Conservation (phyloP, 2,329 filamentous ascomycete species). For the Periconia sp. region DNA sequence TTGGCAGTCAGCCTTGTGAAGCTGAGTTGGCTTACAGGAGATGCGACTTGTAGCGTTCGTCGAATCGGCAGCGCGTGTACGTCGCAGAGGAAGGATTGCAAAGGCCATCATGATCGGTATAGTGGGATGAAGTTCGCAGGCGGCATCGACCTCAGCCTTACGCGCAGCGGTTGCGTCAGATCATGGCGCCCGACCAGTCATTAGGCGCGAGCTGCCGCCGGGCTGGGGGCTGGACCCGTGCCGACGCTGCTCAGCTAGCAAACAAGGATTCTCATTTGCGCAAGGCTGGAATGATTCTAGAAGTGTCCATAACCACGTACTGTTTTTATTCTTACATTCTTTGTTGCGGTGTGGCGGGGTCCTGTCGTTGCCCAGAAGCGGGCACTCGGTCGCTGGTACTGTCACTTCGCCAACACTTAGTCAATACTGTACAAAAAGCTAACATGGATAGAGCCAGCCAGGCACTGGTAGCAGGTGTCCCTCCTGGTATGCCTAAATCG, state of each 20-base stretch:
- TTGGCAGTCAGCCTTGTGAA: constrained; percentile 12
- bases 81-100: not conserved
- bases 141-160: constrained; percentile 1
- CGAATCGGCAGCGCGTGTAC: not conserved
- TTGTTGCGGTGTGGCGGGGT: too few relatives aligned
- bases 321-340: not conserved
- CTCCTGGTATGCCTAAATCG: not conserved
- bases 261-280: too few relatives aligned
- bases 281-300: too few relatives aligned
- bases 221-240: too few relatives aligned
- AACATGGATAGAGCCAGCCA: not conserved
- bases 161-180: not conserved
- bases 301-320: not conserved
- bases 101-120: not conserved
- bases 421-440: not conserved
- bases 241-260: too few relatives aligned
- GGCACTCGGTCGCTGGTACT: not conserved
- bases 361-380: not conserved
- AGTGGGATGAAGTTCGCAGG: not conserved
- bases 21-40: constrained; percentile 10
- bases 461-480: not conserved
- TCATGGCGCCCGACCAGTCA: too few relatives aligned
- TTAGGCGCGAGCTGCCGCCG: too few relatives aligned
- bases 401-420: not conserved
- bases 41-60: constrained; percentile 1